Base-by-base conservation (phyloP, 106 monocot species). In the Dioscorea dumetorum region DNA sequence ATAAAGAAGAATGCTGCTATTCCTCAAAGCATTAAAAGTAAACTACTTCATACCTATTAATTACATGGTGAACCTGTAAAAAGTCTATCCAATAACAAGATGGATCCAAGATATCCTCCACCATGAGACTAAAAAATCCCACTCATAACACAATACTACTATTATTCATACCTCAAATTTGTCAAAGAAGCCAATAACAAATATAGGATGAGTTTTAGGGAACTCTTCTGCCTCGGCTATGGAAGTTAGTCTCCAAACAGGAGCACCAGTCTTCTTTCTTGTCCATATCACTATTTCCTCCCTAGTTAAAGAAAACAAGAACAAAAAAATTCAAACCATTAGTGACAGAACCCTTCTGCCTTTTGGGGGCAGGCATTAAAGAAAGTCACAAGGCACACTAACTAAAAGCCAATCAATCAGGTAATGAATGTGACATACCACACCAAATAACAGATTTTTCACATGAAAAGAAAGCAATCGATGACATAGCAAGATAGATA, bases 231-330 rank as follows among this genome's bases (percentile, higher is more conserved):
- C 93, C 17, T 80, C 67, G 69, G 73, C 48, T 49, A 41, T 60
- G 28, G 92, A 90, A 66, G 70, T 51, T 23, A 99, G 59, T 60
- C 79, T 87, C 19, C 81, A 64, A 65, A 84, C 73, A 23, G 99
- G 90, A 16, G 61, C 33, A 35, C 93, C 93, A 60, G 87, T 93
- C 80, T 93, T 99, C 79, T 99, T 99, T 76, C 87, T 90, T 51
- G 74, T 74, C 99, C 99, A 99, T 50, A 83, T 83, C n/a, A 90
- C 77, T 71, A 99, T 90, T 62, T 90, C 93, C 18, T 99, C 93
- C 81, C 99, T 99, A 60, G 14, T 61, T n/a, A 52, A 60, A 64
- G 34, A 52, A 35, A 66, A 53, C 54, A 54, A 16, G 5, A 41
- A 41, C 10, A 41, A 41, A 41, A 41, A 8, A 6, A 41, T 41